Percentiles rank a stretch among this genome's conserved stretches.
phyloP scores from a whole-genome alignment of 441 rosid species.

The Jatropha podagrica region DNA sequence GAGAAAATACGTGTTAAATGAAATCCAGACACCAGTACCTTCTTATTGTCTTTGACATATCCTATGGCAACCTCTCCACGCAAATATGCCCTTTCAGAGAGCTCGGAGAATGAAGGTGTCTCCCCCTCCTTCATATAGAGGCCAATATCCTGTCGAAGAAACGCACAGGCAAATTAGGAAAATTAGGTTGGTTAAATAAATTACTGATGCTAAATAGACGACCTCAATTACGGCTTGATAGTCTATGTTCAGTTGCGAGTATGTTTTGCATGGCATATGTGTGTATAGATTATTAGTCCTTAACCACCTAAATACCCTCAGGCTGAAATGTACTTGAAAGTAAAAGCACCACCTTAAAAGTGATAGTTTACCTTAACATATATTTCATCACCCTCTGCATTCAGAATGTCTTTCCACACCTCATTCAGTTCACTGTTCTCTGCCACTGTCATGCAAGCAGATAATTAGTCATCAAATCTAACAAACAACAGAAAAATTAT shows the following conservation, averaged over 20 bases:
- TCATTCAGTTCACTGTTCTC: conserved; percentile 81
- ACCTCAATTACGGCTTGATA: neutral
- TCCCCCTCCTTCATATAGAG: conserved; percentile 87
- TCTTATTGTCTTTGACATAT: conserved; percentile 65
- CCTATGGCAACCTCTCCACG: conserved; percentile 93
- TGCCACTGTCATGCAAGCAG: conserved; percentile 55
- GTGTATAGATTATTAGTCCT: neutral
- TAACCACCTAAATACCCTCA: neutral
- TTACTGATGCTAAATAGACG: neutral
- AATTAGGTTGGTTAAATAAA: neutral
- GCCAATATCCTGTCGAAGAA: conserved; percentile 56
- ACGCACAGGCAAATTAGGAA: neutral
- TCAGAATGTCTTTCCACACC: conserved; percentile 92
- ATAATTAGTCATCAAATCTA: conserved; percentile 15
- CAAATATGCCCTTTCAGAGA: conserved; percentile 75
- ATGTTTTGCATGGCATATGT: neutral
- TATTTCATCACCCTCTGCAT: conserved; percentile 98
- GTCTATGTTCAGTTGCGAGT: neutral
- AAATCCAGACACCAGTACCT: conserved; percentile 38
- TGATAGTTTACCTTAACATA: conserved; percentile 67
- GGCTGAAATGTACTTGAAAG: neutral
- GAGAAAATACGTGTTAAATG: neutral
- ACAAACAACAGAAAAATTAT: neutral
- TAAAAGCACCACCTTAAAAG: neutral
- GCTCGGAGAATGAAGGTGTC: conserved; percentile 79